phyloP scores from a whole-genome alignment of 345 rosid species.

The Gossypium australe region DNA sequence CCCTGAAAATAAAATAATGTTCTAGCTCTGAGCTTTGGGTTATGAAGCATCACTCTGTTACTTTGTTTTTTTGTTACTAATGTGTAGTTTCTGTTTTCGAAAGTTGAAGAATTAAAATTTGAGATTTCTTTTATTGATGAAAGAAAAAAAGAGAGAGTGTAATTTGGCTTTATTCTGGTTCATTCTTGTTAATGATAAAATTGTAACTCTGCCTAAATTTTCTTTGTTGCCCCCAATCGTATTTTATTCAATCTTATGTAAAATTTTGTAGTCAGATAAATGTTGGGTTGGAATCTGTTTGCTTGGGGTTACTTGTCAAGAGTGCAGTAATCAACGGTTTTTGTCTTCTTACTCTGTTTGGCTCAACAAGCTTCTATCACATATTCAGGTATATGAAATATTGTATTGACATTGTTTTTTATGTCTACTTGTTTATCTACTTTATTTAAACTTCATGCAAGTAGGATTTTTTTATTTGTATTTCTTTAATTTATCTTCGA shows the following conservation, averaged over 20 bases:
- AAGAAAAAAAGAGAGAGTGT: neutral
- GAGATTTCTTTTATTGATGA: neutral
- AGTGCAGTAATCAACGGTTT: constrained; percentile 70
- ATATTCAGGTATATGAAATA: constrained; percentile 47
- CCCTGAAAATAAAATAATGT: neutral
- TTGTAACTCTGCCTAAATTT: neutral
- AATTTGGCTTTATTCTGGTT: neutral
- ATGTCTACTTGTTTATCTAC: neutral
- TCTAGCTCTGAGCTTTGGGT: neutral
- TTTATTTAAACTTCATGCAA: neutral
- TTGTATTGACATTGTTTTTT: constrained; percentile 10
- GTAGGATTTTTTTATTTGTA: neutral
- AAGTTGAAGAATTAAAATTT: neutral
- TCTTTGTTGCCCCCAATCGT: neutral
- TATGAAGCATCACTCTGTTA: neutral
- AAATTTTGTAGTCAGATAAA: constrained; percentile 65
- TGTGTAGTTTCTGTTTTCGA: neutral
- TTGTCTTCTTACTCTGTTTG: constrained; percentile 51
- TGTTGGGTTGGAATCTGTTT: constrained; percentile 76
- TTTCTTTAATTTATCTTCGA: neutral
- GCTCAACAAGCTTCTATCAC: constrained; percentile 52
- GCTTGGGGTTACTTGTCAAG: constrained; percentile 70
- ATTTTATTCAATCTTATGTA: neutral
- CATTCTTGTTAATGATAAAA: neutral
- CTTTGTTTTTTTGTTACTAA: neutral